Conservation (phyloP, 306 rosid species). For the Acacia acuminata region DNA sequence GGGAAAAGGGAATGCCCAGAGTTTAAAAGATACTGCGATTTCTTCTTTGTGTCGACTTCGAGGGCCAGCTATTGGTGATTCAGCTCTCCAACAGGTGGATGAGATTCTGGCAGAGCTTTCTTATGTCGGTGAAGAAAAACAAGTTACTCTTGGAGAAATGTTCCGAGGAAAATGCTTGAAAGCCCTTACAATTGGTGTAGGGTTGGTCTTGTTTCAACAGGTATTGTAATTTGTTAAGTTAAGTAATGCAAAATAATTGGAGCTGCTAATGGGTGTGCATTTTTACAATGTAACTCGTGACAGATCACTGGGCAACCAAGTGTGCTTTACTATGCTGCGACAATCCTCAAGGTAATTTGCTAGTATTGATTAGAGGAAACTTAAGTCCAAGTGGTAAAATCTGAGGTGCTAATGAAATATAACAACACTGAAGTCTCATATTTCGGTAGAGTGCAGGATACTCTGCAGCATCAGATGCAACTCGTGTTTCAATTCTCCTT, state of each 20-base stretch:
- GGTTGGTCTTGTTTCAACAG: slow-evolving; percentile 98
- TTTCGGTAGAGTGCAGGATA: slow-evolving; percentile 85
- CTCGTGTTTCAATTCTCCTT: slow-evolving; percentile 88
- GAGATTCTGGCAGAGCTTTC: slow-evolving; percentile 83
- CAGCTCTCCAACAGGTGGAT: slow-evolving; percentile 73
- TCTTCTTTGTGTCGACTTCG: slow-evolving; percentile 59
- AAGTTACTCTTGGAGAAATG: slow-evolving; percentile 61
- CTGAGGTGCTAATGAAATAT: slow-evolving; percentile 21
- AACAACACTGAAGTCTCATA: slow-evolving; percentile 29
- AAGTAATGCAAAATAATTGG: slow-evolving; percentile 25
- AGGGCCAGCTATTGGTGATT: slow-evolving; percentile 56
- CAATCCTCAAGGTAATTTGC: slow-evolving; percentile 82
- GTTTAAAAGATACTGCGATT: slow-evolving; percentile 55
- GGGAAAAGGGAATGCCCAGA: slow-evolving; percentile 60
- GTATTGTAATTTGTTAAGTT: slow-evolving; percentile 45
- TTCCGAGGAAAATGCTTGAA: slow-evolving; percentile 80
- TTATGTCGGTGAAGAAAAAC: slow-evolving; percentile 68
- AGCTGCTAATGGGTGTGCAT: slow-evolving; percentile 42
- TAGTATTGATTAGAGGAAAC: slow-evolving; percentile 31
- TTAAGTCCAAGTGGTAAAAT: slow-evolving; percentile 14
- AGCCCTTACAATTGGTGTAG: slow-evolving; percentile 76
- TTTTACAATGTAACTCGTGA: slow-evolving; percentile 31
- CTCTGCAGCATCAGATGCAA: slow-evolving; percentile 92
- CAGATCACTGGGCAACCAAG: slow-evolving; percentile 99
- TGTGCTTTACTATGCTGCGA: slow-evolving; percentile 90